These are phyloP conservation scores for Trametopsis cervina DNA, from an alignment of 768 basidiomycete species.

Conservation along the genomic window DNA sequence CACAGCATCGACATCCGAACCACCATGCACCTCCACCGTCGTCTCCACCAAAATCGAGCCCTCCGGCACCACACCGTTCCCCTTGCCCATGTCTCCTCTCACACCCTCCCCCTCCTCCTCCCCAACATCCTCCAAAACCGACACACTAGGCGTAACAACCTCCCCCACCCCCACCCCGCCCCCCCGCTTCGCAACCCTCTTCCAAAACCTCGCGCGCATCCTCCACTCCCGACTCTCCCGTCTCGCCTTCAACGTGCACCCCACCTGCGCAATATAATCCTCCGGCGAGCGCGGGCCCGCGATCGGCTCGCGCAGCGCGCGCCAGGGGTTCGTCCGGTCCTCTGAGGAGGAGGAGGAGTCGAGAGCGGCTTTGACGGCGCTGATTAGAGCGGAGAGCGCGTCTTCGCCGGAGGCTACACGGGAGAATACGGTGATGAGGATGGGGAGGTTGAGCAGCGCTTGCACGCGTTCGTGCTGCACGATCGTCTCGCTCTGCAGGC, in stretches of 20 bases:
- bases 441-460: conserved; percentile 15
- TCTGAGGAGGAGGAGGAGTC: background rate
- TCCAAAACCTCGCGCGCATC: conserved; percentile 18
- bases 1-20: background rate
- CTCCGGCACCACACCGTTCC: background rate
- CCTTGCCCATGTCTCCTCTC: background rate
- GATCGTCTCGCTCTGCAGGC: conserved; percentile 7
- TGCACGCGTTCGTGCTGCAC: conserved; percentile 12
- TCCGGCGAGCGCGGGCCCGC: conserved; percentile 16
- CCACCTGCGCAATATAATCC: conserved; percentile 21
- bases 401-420: conserved; percentile 10
- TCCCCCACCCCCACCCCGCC: conserved; percentile 11
- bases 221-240: conserved; percentile 15
- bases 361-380: conserved; percentile 14
- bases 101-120: background rate
- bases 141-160: conserved; percentile 20
- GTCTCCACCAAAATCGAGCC: background rate
- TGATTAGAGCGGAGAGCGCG: conserved; percentile 17
- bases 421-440: conserved; percentile 10
- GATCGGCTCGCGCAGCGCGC: conserved; percentile 18
- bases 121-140: conserved; percentile 15
- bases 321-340: conserved; percentile 14
- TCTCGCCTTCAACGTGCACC: conserved; percentile 19
- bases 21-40: background rate
- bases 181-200: conserved; percentile 14